Percentiles rank a stretch among this genome's conserved stretches.
Evolutionary conservation across 1,284 basidiomycete genomes (phyloP).

Genomic region (Sporisorium iseilematis-ciliati): DNA sequence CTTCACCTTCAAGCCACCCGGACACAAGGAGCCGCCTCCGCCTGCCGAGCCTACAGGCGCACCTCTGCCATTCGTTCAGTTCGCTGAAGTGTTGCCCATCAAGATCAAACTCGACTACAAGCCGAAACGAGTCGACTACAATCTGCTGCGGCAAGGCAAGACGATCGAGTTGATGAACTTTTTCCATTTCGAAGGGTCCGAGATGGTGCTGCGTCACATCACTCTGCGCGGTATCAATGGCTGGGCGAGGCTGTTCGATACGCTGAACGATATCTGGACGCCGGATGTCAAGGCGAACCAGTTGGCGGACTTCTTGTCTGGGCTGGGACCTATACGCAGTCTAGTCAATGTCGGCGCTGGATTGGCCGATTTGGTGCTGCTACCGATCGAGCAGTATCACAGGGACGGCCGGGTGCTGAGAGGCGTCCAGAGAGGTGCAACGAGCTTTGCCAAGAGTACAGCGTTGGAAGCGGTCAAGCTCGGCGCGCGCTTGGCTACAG

Average conservation of each 20-base stretch:
- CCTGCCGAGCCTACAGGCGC: slow-evolving; percentile 7
- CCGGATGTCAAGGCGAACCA: slow-evolving; percentile 99
- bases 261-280: slow-evolving; percentile 96
- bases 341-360: slow-evolving; percentile 93
- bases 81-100: slow-evolving; percentile 87
- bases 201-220: slow-evolving; percentile 95
- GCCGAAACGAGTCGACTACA: slow-evolving; percentile 94
- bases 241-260: slow-evolving; percentile 86
- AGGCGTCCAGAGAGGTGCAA: slow-evolving; percentile 93
- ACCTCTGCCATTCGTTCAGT: slow-evolving; percentile 70
- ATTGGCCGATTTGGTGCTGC: slow-evolving; percentile 90
- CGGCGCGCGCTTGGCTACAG: slow-evolving; percentile 93
- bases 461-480: slow-evolving; percentile 94
- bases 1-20: slow-evolving; percentile 81
- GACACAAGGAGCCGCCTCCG: slow-evolving; percentile 48
- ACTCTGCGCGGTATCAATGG: slow-evolving; percentile 90
- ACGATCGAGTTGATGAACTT: slow-evolving; percentile 99
- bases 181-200: slow-evolving; percentile 98
- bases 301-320: slow-evolving; percentile 95
- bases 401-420: slow-evolving; percentile 93
- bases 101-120: slow-evolving; percentile 95
- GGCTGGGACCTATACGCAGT: slow-evolving; percentile 91
- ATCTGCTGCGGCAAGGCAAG: slow-evolving; percentile 81
- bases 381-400: slow-evolving; percentile 96
- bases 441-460: slow-evolving; percentile 90